Base-by-base conservation (phyloP, 768 basidiomycete species). In the Boletellus ananiceps region DNA sequence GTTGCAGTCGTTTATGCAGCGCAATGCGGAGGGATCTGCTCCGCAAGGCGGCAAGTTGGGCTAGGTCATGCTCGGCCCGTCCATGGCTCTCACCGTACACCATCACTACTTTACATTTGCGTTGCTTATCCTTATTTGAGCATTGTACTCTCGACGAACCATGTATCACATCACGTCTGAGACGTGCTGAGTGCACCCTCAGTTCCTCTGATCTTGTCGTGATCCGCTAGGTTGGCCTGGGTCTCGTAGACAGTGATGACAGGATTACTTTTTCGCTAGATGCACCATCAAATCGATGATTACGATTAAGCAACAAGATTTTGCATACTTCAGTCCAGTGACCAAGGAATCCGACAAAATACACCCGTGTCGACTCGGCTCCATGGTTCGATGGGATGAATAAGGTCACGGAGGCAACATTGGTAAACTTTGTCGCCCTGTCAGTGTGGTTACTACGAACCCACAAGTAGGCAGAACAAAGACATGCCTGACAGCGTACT, bases 201-300 rank as follows among this genome's bases (percentile, higher is more conserved):
- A 39, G 79, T 83, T n/a, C 90, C 89, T 59, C 82, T 83, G 41
- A 92, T 86, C 69, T 90, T 92, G 52, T 82, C 76, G 57, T 95
- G 93, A 63, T 95, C 93, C 1, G 90, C 87, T 27, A 87, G 71
- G 56, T 92, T 93, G 8, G 93, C 88, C 55, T 88, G 86, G 0
- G 87, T 70, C 67, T 96, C 93, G 58, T 95, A 96, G 12, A 95
- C 82, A 0, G 91, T 85, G 47, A 94, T 79, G 34, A 90, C 77
- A 1, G 93, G 89, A 51, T 84, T 80, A 43, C 73, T 72, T 60
- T 88, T 92, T 37, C 86, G 78, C 90, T 94, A 58, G 13, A 35
- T 46, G 36, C 18, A n/a, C 47, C 44, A 38, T 55, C 23, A 39
- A 21, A 50, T 21, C 29, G 15, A 32, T 47, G 15, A 38, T 25